Percentiles rank a stretch among this genome's conserved stretches.
These are phyloP conservation scores for Chlamydomonas schloesseri DNA, from an alignment of 139 green algal species.

Conservation along the genomic window DNA sequence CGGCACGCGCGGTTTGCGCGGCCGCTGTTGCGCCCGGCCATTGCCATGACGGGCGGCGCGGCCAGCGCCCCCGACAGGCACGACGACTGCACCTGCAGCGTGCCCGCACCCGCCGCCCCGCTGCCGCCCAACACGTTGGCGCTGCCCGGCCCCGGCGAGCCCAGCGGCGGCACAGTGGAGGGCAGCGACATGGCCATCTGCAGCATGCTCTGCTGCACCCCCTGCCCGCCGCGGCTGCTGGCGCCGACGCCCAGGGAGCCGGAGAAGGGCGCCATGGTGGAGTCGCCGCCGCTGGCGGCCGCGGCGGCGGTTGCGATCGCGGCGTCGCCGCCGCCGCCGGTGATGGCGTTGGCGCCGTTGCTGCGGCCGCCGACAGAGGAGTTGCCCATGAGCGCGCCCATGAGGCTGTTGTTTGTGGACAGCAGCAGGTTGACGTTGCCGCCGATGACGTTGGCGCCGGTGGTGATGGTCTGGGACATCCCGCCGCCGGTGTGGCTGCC, in stretches of 20 bases:
- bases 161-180: too few species aligned
- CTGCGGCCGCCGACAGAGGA: neutral
- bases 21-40: neutral
- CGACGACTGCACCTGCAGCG: too few species aligned
- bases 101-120: too few species aligned
- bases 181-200: too few species aligned
- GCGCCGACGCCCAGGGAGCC: neutral
- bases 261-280: too few species aligned
- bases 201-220: neutral
- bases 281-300: neutral
- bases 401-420: neutral
- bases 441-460: neutral
- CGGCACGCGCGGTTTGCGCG: neutral
- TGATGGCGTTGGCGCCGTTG: neutral
- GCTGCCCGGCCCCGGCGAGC: too few species aligned
- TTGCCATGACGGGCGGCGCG: too few species aligned
- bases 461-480: too few species aligned
- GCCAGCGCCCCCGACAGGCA: too few species aligned
- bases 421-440: neutral
- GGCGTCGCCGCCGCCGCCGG: neutral
- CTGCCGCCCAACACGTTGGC: too few species aligned
- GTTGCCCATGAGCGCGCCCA: neutral
- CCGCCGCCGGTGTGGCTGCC: neutral
- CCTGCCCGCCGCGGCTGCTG: neutral
- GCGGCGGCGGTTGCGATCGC: neutral